A percentile compares a stretch with the other conserved stretches of the same genome.
Conservation (phyloP, 352 stramenopile genomes). For the Globisporangium middletonii region DNA sequence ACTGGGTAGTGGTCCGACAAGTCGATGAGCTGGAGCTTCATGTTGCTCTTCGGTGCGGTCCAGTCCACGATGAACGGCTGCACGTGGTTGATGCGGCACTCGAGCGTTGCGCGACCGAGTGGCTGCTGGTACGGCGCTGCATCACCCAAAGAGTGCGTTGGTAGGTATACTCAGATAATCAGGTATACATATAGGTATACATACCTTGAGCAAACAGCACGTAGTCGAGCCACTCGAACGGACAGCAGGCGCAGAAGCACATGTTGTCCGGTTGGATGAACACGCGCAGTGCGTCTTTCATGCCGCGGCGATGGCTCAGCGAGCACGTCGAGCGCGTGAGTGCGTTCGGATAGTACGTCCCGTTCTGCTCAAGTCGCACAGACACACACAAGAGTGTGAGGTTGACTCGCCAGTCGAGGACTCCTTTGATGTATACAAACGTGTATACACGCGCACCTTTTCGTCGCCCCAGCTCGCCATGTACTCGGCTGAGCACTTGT, state of each 20-base stretch:
- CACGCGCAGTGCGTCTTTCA: slow-evolving; percentile 20
- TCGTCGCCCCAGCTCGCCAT: slow-evolving; percentile 60
- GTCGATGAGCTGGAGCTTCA: slow-evolving; percentile 55
- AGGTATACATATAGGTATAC: not conserved
- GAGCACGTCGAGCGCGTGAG: slow-evolving; percentile 49
- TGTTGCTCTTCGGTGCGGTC: slow-evolving; percentile 45
- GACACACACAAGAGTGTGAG: not conserved
- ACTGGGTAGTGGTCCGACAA: slow-evolving; percentile 81
- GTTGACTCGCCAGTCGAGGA: no score
- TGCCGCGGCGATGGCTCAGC: slow-evolving; percentile 10
- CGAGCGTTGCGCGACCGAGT: slow-evolving; percentile 34
- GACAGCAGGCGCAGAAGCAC: slow-evolving; percentile 79
- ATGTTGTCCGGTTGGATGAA: slow-evolving; percentile 36
- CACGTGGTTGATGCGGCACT: slow-evolving; percentile 54
- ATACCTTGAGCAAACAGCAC: slow-evolving; percentile 66
- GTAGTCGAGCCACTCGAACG: slow-evolving; percentile 81
- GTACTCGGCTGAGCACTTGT: slow-evolving; percentile 68
- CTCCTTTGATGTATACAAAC: not conserved
- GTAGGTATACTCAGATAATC: not conserved
- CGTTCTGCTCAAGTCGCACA: slow-evolving; percentile 24
- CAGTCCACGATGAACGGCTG: slow-evolving; percentile 54
- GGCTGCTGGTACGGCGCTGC: slow-evolving; percentile 72
- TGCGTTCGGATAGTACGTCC: slow-evolving; percentile 40
- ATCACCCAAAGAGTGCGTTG: not conserved
- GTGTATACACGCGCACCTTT: slow-evolving; percentile 19